Percentiles rank a stretch among this genome's conserved stretches.
These are phyloP conservation scores for Solanum habrochaites DNA, from an alignment of 257 asterid species.

Conservation along the genomic window DNA sequence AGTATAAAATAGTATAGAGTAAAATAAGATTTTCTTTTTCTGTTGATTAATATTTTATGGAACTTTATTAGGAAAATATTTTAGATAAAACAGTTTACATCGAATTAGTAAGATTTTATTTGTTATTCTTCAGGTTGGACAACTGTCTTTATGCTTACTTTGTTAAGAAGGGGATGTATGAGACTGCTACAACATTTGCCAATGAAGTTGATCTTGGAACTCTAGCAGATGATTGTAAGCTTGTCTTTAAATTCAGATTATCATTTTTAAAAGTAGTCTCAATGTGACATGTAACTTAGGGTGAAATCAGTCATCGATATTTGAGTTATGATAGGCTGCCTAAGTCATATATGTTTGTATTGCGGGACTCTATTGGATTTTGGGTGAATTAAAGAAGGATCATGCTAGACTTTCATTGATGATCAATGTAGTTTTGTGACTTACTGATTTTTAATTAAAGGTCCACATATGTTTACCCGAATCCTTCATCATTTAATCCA, in stretches of 20 bases:
- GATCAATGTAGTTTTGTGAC: neutral
- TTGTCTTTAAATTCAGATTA: neutral
- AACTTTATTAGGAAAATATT: neutral
- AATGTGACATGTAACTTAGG: too few relatives aligned
- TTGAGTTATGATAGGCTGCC: neutral
- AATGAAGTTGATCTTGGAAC: neutral
- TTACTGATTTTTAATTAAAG: too few relatives aligned
- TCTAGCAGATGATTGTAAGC: neutral
- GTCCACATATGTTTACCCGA: neutral
- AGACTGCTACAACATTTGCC: neutral
- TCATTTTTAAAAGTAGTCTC: neutral
- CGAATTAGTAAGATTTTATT: too few relatives aligned
- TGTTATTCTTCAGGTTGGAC: neutral
- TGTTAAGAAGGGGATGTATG: neutral
- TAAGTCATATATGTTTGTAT: neutral
- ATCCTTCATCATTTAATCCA: neutral
- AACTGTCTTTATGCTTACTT: neutral
- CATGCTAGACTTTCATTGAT: neutral
- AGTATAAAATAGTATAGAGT: neutral
- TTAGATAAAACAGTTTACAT: too few relatives aligned
- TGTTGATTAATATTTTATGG: too few relatives aligned
- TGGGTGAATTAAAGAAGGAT: neutral
- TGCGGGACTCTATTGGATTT: neutral
- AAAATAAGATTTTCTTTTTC: too few relatives aligned
- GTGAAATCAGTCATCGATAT: neutral